A percentile compares a stretch with the other conserved stretches of the same genome.
Conservation (phyloP, 2,329 filamentous ascomycete genomes). For the Tolypocladium tundrense region DNA sequence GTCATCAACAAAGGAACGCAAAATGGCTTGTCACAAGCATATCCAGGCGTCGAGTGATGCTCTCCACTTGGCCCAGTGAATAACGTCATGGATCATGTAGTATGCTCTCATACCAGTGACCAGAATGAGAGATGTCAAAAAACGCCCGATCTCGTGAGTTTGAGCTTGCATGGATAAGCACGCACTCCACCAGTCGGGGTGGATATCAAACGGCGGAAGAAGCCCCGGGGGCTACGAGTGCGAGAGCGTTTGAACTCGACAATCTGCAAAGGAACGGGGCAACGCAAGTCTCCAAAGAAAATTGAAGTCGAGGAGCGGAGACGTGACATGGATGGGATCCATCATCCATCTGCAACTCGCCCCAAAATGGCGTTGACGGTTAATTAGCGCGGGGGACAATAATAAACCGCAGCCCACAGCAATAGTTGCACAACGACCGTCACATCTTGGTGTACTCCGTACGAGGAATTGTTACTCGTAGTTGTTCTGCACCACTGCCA, state of each 20-base stretch:
- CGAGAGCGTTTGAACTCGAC: not conserved
- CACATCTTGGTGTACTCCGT: not conserved
- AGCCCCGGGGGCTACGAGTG: not conserved
- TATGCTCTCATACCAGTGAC: not conserved
- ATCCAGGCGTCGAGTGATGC: not conserved
- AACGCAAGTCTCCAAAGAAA: not conserved
- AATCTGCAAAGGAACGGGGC: not conserved
- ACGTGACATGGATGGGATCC: not conserved
- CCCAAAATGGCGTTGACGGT: not conserved
- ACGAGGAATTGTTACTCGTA: not conserved
- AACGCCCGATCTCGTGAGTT: not conserved
- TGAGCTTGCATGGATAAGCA: not conserved
- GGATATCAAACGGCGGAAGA: not conserved
- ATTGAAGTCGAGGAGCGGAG: not conserved
- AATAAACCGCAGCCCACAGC: not conserved
- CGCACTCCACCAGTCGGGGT: not conserved
- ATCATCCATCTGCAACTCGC: not conserved
- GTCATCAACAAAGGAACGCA: not conserved
- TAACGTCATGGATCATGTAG: not conserved
- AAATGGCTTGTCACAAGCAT: not conserved
- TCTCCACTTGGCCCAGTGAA: not conserved
- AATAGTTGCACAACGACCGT: not conserved
- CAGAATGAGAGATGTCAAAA: not conserved
- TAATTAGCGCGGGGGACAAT: not conserved
- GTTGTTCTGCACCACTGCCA: not conserved